Evolutionary conservation across 306 rosid species (phyloP).

Genomic region (Castanea sativa): DNA sequence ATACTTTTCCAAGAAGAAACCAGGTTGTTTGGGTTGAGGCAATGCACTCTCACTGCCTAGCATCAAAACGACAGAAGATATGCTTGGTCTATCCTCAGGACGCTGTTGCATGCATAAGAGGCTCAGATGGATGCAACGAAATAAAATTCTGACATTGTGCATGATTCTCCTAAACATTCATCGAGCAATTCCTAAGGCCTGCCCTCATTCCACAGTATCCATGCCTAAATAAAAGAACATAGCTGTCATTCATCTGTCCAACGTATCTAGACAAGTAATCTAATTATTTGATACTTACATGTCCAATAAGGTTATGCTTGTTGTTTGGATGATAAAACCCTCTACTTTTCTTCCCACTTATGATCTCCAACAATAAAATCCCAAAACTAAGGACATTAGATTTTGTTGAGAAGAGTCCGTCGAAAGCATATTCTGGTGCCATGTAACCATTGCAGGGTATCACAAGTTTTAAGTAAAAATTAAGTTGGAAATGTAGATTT

Average conservation of each 20-base stretch:
- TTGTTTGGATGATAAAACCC: slow-evolving; percentile 31
- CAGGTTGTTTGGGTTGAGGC: slow-evolving; percentile 48
- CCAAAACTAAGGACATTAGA: slow-evolving; percentile 60
- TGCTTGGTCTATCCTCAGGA: slow-evolving; percentile 54
- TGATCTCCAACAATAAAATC: slow-evolving; percentile 41
- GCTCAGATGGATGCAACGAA: slow-evolving; percentile 48
- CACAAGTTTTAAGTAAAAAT: not conserved
- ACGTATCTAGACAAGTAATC: no score
- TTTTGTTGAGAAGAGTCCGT: slow-evolving; percentile 44
- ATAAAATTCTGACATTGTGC: slow-evolving; percentile 7
- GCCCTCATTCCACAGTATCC: slow-evolving; percentile 25
- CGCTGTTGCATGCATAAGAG: slow-evolving; percentile 48
- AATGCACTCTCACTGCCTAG: slow-evolving; percentile 37
- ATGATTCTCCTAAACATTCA: slow-evolving; percentile 5
- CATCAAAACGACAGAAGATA: slow-evolving; percentile 44
- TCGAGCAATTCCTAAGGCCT: slow-evolving; percentile 20
- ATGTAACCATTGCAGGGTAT: slow-evolving; percentile 48
- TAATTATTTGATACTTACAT: slow-evolving; percentile 32
- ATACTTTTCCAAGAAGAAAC: slow-evolving; percentile 18
- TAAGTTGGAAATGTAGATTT: not conserved
- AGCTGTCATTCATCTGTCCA: not conserved
- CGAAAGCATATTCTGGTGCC: slow-evolving; percentile 50
- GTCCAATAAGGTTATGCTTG: slow-evolving; percentile 42
- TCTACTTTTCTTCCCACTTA: slow-evolving; percentile 42
- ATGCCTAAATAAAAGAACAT: not conserved